Conservation (phyloP, 306 rosid species). For the Pyrus communis region DNA sequence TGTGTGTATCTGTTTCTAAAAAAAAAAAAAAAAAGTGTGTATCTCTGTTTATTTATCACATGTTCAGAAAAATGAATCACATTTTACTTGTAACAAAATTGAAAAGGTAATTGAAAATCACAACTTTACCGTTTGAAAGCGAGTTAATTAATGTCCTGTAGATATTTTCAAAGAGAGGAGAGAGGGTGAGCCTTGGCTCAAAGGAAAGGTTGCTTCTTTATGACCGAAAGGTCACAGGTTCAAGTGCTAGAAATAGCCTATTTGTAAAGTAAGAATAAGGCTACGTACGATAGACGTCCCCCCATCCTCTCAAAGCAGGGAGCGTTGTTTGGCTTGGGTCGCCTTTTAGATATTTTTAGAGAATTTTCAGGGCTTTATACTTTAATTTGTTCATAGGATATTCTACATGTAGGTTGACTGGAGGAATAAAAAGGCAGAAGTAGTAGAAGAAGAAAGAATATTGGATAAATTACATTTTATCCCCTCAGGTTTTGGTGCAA, state of each 20-base stretch:
- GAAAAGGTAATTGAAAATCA: neutral
- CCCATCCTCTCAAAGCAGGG: no score
- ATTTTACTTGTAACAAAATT: neutral
- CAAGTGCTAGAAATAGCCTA: no score
- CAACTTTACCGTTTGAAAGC: neutral
- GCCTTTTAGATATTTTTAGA: neutral
- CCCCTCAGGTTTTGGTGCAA: no score
- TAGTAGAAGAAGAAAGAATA: no score
- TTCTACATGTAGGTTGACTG: neutral
- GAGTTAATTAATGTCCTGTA: neutral
- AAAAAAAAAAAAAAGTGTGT: neutral
- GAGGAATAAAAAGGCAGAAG: neutral
- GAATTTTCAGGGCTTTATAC: neutral
- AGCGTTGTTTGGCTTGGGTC: neutral
- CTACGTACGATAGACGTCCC: no score
- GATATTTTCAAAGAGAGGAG: neutral
- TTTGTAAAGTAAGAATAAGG: no score
- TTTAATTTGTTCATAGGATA: slow-evolving; percentile 10
- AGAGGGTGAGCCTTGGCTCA: no score
- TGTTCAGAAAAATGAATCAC: neutral
- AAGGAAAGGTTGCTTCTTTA: no score
- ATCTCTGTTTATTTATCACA: neutral
- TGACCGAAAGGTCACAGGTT: no score
- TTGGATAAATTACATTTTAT: no score
- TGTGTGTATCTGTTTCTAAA: neutral